Conservation (phyloP, 805 yeast genomes). For the Candida boleticola region DNA sequence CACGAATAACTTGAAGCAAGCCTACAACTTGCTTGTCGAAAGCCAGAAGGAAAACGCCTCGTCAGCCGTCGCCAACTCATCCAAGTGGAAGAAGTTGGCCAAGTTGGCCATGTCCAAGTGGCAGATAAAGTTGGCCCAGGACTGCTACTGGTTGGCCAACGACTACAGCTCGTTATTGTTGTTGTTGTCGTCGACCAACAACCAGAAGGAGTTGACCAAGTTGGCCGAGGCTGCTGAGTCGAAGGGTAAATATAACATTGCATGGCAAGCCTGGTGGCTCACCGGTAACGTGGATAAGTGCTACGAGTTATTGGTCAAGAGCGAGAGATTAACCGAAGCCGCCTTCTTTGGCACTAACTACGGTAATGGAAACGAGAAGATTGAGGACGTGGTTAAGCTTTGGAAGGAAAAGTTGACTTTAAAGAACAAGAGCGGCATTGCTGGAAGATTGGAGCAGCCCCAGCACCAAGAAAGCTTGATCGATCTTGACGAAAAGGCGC, state of each 20-base stretch:
- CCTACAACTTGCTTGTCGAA: conserved; percentile 48
- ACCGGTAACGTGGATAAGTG: conserved; percentile 68
- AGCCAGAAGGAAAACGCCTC: conserved; percentile 49
- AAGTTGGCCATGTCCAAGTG: conserved; percentile 78
- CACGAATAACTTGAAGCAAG: conserved; percentile 68
- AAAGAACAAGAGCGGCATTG: conserved; percentile 54
- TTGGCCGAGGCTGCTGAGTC: conserved; percentile 67
- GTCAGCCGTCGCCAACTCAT: conserved; percentile 28
- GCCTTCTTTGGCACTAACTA: conserved; percentile 77
- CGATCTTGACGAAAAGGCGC: conserved; percentile 14
- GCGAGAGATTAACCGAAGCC: conserved; percentile 81
- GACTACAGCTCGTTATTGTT: conserved; percentile 82
- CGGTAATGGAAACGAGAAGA: conserved; percentile 40
- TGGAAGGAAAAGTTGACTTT: conserved; percentile 66
- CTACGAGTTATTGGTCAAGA: conserved; percentile 59
- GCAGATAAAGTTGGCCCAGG: conserved; percentile 77
- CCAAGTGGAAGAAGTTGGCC: conserved; percentile 89
- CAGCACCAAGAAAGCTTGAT: conserved; percentile 11
- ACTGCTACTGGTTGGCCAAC: conserved; percentile 72
- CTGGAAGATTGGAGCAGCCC: conserved; percentile 56
- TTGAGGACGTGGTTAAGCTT: conserved; percentile 45
- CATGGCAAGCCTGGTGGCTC: conserved; percentile 90
- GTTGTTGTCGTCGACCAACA: conserved; percentile 77
- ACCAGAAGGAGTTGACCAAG: conserved; percentile 54
- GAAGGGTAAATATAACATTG: conserved; percentile 83